phyloP scores from a whole-genome alignment of 2,329 filamentous ascomycete species.

The Trichoderma sp. region DNA sequence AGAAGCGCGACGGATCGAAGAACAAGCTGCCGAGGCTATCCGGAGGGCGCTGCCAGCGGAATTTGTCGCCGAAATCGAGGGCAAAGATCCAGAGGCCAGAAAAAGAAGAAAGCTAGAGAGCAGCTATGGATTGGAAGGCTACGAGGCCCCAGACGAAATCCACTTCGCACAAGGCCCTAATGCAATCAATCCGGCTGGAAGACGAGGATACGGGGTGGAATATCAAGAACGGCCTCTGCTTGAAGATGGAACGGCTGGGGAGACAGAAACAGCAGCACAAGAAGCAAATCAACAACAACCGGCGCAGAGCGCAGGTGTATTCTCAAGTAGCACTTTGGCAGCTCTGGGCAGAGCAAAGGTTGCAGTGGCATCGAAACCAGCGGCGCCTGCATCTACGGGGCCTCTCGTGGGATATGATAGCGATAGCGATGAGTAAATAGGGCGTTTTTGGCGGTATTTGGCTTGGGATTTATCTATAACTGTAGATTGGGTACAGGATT shows the following conservation, averaged over 20 bases:
- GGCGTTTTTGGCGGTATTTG: conserved; percentile 24
- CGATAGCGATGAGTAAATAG: conserved; percentile 69
- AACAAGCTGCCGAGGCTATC: conserved; percentile 94
- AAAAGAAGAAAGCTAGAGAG: conserved; percentile 90
- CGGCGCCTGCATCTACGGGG: conserved; percentile 55
- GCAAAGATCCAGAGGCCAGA: conserved; percentile 78
- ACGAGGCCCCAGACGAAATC: conserved; percentile 90
- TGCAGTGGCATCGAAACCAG: conserved; percentile 53
- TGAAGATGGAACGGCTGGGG: conserved; percentile 52
- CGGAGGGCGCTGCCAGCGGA: conserved; percentile 81
- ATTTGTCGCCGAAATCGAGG: conserved; percentile 92
- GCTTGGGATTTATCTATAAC: conserved; percentile 19
- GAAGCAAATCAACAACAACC: conserved; percentile 40
- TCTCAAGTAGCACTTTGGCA: conserved; percentile 78
- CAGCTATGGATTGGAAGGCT: conserved; percentile 82
- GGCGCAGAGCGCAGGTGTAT: conserved; percentile 59
- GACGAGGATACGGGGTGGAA: conserved; percentile 62
- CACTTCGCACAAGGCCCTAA: conserved; percentile 82
- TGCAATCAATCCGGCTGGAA: conserved; percentile 58
- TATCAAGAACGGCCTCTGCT: conserved; percentile 59
- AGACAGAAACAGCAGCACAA: conserved; percentile 31
- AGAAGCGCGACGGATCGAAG: conserved; percentile 84
- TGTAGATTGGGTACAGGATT: conserved; percentile 25
- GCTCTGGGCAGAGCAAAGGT: conserved; percentile 64
- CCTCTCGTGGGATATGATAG: conserved; percentile 87